Conservation (phyloP, 805 yeast genomes). For the Teunomyces aglyptinius region DNA sequence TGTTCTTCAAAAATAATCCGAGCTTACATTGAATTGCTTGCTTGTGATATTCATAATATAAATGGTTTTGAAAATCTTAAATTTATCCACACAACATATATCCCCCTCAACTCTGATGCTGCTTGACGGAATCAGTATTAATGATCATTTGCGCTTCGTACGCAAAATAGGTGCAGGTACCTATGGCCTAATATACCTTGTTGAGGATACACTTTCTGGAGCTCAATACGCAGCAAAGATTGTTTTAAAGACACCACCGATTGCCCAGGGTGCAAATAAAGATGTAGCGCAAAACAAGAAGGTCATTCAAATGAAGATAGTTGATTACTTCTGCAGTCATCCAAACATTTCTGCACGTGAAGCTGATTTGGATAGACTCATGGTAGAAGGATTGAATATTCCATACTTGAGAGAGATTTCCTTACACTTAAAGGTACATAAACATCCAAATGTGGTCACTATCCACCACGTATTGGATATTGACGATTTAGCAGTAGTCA, state of each 20-base stretch:
- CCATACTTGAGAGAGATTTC: constrained; percentile 62
- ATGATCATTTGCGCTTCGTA: constrained; percentile 39
- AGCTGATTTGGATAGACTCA: constrained; percentile 24
- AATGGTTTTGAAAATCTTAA: constrained; percentile 2
- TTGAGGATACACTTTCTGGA: constrained; percentile 51
- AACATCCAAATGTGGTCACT: constrained; percentile 74
- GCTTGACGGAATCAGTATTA: constrained; percentile 24
- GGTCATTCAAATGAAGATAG: constrained; percentile 26
- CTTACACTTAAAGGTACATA: constrained; percentile 70
- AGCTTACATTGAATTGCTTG: neutral
- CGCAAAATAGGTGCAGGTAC: constrained; percentile 79
- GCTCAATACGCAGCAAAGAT: constrained; percentile 69
- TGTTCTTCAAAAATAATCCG: neutral
- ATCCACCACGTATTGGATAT: constrained; percentile 71
- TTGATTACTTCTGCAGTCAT: constrained; percentile 16
- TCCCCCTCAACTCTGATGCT: constrained; percentile 2
- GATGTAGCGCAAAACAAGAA: constrained; percentile 30
- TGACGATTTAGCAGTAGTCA: constrained; percentile 53
- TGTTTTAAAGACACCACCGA: constrained; percentile 48
- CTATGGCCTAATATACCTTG: constrained; percentile 76
- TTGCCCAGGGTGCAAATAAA: constrained; percentile 23
- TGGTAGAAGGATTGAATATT: constrained; percentile 22
- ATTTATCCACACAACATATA: constrained; percentile 4
- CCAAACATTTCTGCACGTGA: constrained; percentile 15
- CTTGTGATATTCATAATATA: constrained; percentile 1